Evolutionary conservation across 2,329 filamentous ascomycete species (phyloP).

Genomic region (Cladophialophora yegresii): DNA sequence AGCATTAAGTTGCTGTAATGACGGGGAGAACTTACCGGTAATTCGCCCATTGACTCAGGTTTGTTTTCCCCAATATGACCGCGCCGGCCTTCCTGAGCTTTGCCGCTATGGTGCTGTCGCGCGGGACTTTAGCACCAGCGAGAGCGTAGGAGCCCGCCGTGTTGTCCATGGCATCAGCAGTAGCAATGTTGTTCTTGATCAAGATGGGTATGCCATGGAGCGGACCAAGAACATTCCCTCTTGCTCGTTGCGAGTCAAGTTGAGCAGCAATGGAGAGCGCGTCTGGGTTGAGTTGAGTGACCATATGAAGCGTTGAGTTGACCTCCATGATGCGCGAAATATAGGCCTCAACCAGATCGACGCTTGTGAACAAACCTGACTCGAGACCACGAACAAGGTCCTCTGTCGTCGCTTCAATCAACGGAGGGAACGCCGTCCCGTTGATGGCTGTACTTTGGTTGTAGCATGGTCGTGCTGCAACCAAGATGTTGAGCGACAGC

Average conservation of each 20-base stretch:
- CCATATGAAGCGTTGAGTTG: conserved; percentile 55
- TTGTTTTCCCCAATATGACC: conserved; percentile 67
- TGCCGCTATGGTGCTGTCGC: conserved; percentile 60
- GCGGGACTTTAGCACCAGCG: conserved; percentile 58
- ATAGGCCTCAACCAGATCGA: conserved; percentile 61
- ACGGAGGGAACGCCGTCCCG: conserved; percentile 39
- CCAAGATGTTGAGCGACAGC: conserved; percentile 11
- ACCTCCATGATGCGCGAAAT: conserved; percentile 55
- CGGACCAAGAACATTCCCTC: conserved; percentile 53
- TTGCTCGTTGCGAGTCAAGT: conserved; percentile 53
- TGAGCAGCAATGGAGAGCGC: conserved; percentile 52
- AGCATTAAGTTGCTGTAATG: not conserved
- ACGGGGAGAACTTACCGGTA: conserved; percentile 45
- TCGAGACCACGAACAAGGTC: conserved; percentile 55
- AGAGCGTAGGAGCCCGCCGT: conserved; percentile 67
- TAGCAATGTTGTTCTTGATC: conserved; percentile 69
- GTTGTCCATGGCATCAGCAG: conserved; percentile 63
- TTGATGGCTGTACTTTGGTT: conserved; percentile 29
- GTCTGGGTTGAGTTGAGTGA: conserved; percentile 60
- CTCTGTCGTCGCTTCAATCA: conserved; percentile 57
- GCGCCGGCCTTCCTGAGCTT: conserved; percentile 64
- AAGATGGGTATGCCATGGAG: conserved; percentile 67
- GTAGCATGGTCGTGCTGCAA: conserved; percentile 17
- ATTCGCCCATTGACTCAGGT: conserved; percentile 67
- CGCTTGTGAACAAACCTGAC: conserved; percentile 56